Conservation (phyloP, 1,284 basidiomycete genomes). For the Pascua sp. region DNA sequence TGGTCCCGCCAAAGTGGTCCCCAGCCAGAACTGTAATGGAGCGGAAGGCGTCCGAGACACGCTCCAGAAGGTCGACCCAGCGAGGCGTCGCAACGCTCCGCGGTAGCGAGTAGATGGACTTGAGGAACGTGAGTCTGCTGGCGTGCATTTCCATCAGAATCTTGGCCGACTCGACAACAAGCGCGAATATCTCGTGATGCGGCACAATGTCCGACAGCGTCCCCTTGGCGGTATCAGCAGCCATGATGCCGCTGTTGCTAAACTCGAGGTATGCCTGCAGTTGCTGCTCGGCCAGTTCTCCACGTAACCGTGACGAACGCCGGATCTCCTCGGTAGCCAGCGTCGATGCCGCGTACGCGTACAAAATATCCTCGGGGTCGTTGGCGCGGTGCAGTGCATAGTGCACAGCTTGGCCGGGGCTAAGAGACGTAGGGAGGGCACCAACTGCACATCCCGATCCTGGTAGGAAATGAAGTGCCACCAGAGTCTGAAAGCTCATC, state of each 20-base stretch:
- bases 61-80: conserved; percentile 28
- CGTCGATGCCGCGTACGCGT: conserved; percentile 15
- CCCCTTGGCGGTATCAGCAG: conserved; percentile 6
- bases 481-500: conserved; percentile 29
- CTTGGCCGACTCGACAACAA: conserved; percentile 37
- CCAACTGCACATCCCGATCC: conserved; percentile 27
- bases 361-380: conserved; percentile 33
- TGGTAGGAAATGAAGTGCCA: conserved; percentile 37
- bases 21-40: neutral
- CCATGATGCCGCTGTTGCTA: conserved; percentile 8
- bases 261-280: conserved; percentile 28
- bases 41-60: conserved; percentile 24
- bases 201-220: conserved; percentile 20
- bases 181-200: conserved; percentile 30
- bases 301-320: conserved; percentile 28
- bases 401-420: conserved; percentile 14
- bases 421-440: conserved; percentile 23
- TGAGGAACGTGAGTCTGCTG: conserved; percentile 21
- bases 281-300: conserved; percentile 28
- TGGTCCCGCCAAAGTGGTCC: conserved; percentile 3
- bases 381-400: conserved; percentile 32
- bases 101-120: conserved; percentile 16
- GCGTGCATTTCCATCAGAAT: conserved; percentile 40
- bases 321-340: conserved; percentile 28
- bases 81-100: conserved; percentile 10